Evolutionary conservation across 352 stramenopile species (phyloP), one percentile per base, ranked within the genome.

Genomic region (Pythium aphanidermatum): DNA sequence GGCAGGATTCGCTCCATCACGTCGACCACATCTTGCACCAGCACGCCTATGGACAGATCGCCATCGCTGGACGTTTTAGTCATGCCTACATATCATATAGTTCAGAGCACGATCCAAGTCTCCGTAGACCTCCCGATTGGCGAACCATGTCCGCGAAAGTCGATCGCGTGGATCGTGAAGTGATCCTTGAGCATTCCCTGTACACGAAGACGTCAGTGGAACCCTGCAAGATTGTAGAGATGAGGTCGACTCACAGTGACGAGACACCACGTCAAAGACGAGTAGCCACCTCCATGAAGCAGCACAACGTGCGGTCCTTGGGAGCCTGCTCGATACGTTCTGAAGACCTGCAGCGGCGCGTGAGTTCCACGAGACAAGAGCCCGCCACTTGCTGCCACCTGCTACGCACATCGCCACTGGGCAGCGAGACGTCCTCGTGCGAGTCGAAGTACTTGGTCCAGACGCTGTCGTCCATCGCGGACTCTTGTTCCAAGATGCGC

Each of bases 191-290:
- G 58, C 35, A 89, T 48, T 16, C 70, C 64, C 84, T 95, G 43
- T 7, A 38, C 13, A n/a, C n/a, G n/a, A n/a, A n/a, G n/a, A n/a
- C n/a, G n/a, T n/a, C n/a, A n/a, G n/a, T n/a, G n/a, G n/a, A n/a
- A n/a, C n/a, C n/a, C n/a, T n/a, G n/a, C n/a, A n/a, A n/a, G n/a
- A n/a, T 9, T 33, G 29, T 16, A 33, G 19, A n/a, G 42, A 23
- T 40, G 2, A 17, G 19, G 0, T 23, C 9, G 9, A 36, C 47
- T 5, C 53, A 95, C 83, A 37, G 79, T 72, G 28, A 83, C 68
- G 14, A 91, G 63, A 46, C 75, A 81, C 77, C 83, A 95, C 39
- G 81, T 93, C 68, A 95, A 86, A 39, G 75, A 87, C 19, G 78
- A 87, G 62, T 91, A 90, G 45, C 84, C 84, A 16, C 75, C 82